Evolutionary conservation across 768 basidiomycete species (phyloP).

Genomic region (Melanogaster broomeanus): DNA sequence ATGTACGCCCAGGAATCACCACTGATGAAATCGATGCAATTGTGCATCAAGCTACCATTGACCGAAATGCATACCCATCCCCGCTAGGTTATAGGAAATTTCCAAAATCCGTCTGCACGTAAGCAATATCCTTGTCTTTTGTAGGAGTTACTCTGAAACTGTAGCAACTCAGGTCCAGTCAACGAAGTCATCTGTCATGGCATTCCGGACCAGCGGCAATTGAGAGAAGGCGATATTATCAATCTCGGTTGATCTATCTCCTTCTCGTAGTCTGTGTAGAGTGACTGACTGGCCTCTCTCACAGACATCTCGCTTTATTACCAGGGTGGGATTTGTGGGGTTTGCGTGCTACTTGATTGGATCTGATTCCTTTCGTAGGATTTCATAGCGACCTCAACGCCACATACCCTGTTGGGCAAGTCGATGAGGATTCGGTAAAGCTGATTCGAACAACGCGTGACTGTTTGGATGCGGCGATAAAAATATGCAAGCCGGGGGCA

Average conservation of each 20-base stretch:
- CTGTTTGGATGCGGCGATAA: slow-evolving; percentile 87
- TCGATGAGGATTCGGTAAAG: slow-evolving; percentile 81
- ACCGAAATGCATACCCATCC: slow-evolving; percentile 91
- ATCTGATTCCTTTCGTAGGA: slow-evolving; percentile 44
- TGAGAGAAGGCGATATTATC: slow-evolving; percentile 93
- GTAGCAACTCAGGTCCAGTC: slow-evolving; percentile 58
- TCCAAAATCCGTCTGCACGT: slow-evolving; percentile 98
- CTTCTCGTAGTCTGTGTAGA: slow-evolving; percentile 5
- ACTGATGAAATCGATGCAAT: slow-evolving; percentile 95
- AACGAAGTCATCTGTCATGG: slow-evolving; percentile 99
- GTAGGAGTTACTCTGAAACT: slow-evolving; percentile 3
- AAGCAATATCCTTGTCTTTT: slow-evolving; percentile 34
- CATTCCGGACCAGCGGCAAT: slow-evolving; percentile 83
- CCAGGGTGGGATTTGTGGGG: slow-evolving; percentile 50
- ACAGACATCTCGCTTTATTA: slow-evolving; percentile 83
- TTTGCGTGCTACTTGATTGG: neutral
- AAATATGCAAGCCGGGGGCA: slow-evolving; percentile 90
- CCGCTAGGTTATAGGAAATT: slow-evolving; percentile 89
- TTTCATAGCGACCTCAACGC: slow-evolving; percentile 93
- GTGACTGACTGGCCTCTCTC: slow-evolving; percentile 15
- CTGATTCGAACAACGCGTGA: slow-evolving; percentile 83
- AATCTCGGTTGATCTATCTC: slow-evolving; percentile 70
- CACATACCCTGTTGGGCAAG: slow-evolving; percentile 86
- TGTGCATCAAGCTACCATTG: slow-evolving; percentile 89
- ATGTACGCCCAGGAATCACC: slow-evolving; percentile 87